Evolutionary conservation across 2,329 filamentous ascomycete species (phyloP).

Genomic region (Arthrobotrys iridis): DNA sequence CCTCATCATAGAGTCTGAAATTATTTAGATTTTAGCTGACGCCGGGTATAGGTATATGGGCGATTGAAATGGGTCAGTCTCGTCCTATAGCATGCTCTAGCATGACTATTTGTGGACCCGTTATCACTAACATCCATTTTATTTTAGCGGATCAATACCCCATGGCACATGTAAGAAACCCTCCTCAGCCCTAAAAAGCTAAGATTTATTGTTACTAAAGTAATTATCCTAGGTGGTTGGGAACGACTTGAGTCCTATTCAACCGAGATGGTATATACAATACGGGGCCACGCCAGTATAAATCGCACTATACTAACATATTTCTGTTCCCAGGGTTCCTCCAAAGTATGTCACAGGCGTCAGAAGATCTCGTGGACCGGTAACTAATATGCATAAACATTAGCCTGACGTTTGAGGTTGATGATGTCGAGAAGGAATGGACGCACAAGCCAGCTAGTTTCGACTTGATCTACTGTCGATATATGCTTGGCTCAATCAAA

Average conservation of each 20-base stretch:
- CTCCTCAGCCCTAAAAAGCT: neutral
- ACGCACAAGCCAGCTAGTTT: conserved; percentile 57
- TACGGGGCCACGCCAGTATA: too few relatives aligned
- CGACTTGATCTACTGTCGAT: conserved; percentile 59
- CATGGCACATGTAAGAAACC: conserved; percentile 55
- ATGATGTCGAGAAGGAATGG: conserved; percentile 58
- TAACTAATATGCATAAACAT: neutral
- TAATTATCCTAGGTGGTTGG: conserved; percentile 56
- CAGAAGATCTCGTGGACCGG: neutral
- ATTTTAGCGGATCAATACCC: conserved; percentile 58
- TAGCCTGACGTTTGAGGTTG: conserved; percentile 56
- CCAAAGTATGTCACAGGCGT: conserved; percentile 27
- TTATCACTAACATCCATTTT: neutral
- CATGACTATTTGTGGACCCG: neutral
- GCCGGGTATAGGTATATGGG: conserved; percentile 58
- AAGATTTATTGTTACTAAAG: neutral
- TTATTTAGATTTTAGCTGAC: conserved; percentile 43
- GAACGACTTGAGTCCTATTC: conserved; percentile 59
- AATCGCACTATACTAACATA: neutral
- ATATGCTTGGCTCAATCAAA: conserved; percentile 69
- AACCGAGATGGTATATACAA: conserved; percentile 56
- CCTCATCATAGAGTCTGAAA: neutral
- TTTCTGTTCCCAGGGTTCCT: conserved; percentile 13
- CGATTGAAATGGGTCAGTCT: conserved; percentile 58
- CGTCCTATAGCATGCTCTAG: neutral